phyloP scores from a whole-genome alignment of 305 asterid species.

The Nicotiana rustica region DNA sequence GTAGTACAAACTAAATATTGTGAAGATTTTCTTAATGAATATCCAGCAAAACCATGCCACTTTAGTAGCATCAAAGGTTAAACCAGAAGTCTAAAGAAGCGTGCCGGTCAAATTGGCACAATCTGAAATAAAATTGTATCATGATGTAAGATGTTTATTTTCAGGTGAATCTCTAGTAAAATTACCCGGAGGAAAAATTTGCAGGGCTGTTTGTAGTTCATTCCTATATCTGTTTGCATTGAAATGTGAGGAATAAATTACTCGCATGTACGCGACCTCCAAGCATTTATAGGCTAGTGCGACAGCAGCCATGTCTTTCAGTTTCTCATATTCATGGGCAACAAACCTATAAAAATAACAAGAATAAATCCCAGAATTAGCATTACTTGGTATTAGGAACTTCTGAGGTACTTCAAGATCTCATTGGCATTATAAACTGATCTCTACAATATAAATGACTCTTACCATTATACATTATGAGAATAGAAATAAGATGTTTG shows the following conservation, averaged over 20 bases:
- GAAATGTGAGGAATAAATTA: constrained; percentile 63
- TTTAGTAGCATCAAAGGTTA: constrained; percentile 34
- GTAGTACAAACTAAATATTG: constrained; percentile 24
- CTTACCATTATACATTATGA: neutral
- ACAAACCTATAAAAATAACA: constrained; percentile 59
- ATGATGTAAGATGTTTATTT: constrained; percentile 30
- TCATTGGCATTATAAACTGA: constrained; percentile 24
- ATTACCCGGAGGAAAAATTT: constrained; percentile 74
- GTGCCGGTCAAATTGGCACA: neutral
- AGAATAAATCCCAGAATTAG: constrained; percentile 14
- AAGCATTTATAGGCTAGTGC: constrained; percentile 83
- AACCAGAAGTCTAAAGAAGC: constrained; percentile 30
- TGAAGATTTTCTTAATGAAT: neutral
- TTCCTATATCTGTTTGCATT: constrained; percentile 63
- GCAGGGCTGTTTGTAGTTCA: constrained; percentile 70
- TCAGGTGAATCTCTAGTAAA: constrained; percentile 21
- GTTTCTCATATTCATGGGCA: constrained; percentile 77
- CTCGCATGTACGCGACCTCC: constrained; percentile 80
- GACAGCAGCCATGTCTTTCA: constrained; percentile 81
- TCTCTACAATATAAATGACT: neutral
- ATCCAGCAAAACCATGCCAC: constrained; percentile 23
- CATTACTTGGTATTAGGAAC: constrained; percentile 8
- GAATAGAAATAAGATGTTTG: neutral
- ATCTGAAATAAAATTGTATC: constrained; percentile 13
- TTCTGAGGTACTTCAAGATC: constrained; percentile 22